Evolutionary conservation across 2,329 filamentous ascomycete species (phyloP), one percentile per base, ranked within the genome.

Genomic region (Mycosphaerella sp.): DNA sequence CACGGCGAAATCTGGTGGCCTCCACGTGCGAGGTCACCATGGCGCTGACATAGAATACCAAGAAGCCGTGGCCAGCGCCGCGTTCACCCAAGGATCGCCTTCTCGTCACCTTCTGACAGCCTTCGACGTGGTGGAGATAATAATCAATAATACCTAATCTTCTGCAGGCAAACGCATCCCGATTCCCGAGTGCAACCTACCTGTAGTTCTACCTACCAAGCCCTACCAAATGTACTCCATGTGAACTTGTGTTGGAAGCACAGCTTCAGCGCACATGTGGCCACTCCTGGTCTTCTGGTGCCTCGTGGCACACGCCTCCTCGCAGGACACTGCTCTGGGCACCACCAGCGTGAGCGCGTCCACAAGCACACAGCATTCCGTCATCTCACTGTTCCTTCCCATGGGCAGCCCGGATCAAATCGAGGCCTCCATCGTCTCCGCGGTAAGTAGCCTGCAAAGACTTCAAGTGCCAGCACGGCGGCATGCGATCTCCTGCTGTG

Each of bases 341-440:
- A 14, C 43, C 23, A 47, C 57, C 45, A 46, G 32, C 29, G n/a
- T 47, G 10, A 47, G 29, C 21, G 36, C 21, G 42, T 34, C 56
- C n/a, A 9, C 42, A n/a, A 29, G 36, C 10, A 45, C 48, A 9
- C 40, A 21, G 31, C 48, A 44, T 17, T 57, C 54, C 3, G 54
- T 56, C 9, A 51, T 61, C 7, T 58, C 57, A 3, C 53, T 61
- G 14, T 61, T 54, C 32, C 48, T 61, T 1, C 59, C 59, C 2
- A 59, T 61, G 53, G 55, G 55, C 26, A 52, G 48, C 10, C 57
- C 55, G n/a, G 53, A 57, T n/a, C 57, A 57, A 10, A 53, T 61
- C 14, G 42, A 59, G 42, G 59, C 59, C 12, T 59, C 56, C 5
- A 58, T 61, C 53, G 55, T 61, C 34, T 54, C 57, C 14, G 59